Evolutionary conservation across 2,329 filamentous ascomycete species (phyloP).

Genomic region (Leptodontidium sp.): DNA sequence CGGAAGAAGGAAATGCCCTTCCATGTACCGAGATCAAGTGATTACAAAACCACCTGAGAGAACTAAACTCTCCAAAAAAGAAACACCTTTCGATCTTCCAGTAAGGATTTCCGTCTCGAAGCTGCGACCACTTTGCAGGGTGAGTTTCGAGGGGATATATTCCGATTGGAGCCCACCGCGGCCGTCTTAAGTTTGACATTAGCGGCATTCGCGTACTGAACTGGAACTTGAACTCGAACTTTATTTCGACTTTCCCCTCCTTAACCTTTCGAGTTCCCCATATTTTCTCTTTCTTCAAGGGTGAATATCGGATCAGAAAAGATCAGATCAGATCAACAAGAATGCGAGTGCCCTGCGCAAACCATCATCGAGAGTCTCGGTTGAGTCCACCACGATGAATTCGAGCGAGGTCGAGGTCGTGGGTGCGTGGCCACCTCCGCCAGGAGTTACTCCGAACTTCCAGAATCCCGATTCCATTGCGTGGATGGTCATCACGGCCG

Average conservation of each 20-base stretch:
- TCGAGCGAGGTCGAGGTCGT: constrained; percentile 8
- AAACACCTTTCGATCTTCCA: neutral
- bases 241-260: too few species aligned
- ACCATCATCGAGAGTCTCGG: neutral
- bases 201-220: neutral
- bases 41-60: too few species aligned
- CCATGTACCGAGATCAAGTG: too few species aligned
- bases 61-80: neutral
- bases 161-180: constrained; percentile 4
- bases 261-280: too few species aligned
- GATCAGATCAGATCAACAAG: neutral
- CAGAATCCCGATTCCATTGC: constrained; percentile 18
- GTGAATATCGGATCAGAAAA: too few species aligned
- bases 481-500: constrained; percentile 9
- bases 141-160: neutral
- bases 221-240: too few species aligned
- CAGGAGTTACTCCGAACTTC: constrained; percentile 21
- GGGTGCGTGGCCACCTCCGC: constrained; percentile 19
- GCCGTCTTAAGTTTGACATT: neutral
- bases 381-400: neutral
- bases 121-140: neutral
- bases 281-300: too few species aligned
- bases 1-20: too few species aligned
- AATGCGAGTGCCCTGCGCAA: neutral
- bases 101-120: neutral